Percentiles rank a stretch among this genome's conserved stretches.
These are phyloP conservation scores for Silene conica DNA, from an alignment of 148 eudicot genomes.

Conservation along the genomic window DNA sequence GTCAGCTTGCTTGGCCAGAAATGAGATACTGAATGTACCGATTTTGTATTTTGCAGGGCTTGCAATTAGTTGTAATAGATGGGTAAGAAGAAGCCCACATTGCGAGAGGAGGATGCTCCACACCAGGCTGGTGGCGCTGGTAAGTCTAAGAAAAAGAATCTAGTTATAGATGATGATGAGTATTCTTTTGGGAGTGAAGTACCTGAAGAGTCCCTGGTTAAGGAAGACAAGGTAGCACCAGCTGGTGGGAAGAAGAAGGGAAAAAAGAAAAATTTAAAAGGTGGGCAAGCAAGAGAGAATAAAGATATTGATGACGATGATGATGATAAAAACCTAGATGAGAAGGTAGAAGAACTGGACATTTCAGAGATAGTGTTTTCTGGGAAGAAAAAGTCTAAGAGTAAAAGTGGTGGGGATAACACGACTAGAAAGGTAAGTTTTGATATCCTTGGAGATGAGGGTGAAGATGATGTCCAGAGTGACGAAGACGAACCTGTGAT, in stretches of 20 bases:
- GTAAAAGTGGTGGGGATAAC: constrained; percentile 38
- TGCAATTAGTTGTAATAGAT: not conserved
- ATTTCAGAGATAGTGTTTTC: constrained; percentile 27
- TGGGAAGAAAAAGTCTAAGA: constrained; percentile 64
- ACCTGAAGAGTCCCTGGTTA: constrained; percentile 39
- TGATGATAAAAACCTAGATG: constrained; percentile 22
- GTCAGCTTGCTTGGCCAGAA: not conserved
- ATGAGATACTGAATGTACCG: not conserved
- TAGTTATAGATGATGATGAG: constrained; percentile 72
- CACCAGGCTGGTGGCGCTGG: not conserved
- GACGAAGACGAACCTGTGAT: constrained; percentile 40
- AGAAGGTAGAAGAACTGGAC: constrained; percentile 37
- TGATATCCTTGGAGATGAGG: constrained; percentile 45
- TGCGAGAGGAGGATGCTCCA: not conserved
- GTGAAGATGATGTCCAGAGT: constrained; percentile 31
- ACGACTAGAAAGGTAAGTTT: constrained; percentile 33
- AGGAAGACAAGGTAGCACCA: constrained; percentile 40
- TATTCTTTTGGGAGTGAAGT: constrained; percentile 53
- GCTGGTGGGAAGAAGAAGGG: constrained; percentile 31
- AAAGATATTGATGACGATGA: constrained; percentile 18
- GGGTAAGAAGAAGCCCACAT: constrained; percentile 2
- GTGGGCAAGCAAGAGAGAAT: constrained; percentile 35
- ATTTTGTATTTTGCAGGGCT: not conserved
- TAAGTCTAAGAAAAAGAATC: constrained; percentile 46
- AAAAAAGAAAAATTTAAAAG: constrained; percentile 55